Conservation (phyloP, 805 yeast species). For the Saccharomycopsis sp. region DNA sequence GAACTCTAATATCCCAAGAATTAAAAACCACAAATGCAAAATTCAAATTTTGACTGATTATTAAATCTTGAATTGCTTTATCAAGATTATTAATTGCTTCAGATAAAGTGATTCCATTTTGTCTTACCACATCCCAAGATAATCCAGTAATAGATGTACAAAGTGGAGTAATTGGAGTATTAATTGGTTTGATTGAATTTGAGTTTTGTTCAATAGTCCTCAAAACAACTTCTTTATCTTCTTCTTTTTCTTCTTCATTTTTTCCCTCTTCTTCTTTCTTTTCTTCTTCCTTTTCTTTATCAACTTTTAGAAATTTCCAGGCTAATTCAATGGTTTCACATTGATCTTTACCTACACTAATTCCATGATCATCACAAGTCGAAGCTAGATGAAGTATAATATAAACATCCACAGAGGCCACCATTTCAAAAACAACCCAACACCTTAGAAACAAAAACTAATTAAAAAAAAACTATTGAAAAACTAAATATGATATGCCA, state of each 20-base stretch:
- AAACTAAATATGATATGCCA: too few species aligned
- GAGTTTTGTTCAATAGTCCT: too few species aligned
- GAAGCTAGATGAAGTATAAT: neutral
- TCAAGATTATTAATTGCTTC: neutral
- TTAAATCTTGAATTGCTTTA: neutral
- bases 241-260: too few species aligned
- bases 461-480: too few species aligned
- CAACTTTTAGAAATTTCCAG: neutral
- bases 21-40: too few species aligned
- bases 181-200: neutral
- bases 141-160: slow-evolving; percentile 29
- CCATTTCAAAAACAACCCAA: too few species aligned
- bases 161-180: slow-evolving; percentile 27
- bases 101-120: neutral
- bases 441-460: too few species aligned
- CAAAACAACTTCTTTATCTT: neutral
- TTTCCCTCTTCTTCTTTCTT: neutral
- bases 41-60: too few species aligned
- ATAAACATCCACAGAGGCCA: too few species aligned
- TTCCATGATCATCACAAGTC: neutral
- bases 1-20: slow-evolving; percentile 70
- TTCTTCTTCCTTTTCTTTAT: too few species aligned
- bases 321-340: neutral
- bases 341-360: neutral
- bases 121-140: neutral